Evolutionary conservation across 2,329 filamentous ascomycete genomes (phyloP).

Genomic region (Penicillium sp.): DNA sequence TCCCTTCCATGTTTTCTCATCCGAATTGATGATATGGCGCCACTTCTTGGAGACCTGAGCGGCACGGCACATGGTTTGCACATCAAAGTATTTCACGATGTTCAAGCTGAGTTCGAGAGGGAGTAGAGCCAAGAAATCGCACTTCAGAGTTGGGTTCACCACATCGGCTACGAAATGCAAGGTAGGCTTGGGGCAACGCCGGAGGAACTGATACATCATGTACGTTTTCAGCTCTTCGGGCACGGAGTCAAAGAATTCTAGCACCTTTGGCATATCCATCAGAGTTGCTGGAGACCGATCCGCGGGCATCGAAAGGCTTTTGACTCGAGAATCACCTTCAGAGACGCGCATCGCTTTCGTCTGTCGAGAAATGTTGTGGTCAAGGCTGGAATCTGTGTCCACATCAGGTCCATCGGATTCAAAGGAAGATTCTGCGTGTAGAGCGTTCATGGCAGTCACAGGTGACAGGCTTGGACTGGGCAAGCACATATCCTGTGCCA

Average conservation of each 20-base stretch:
- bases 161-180: conserved; percentile 86
- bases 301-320: conserved; percentile 23
- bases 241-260: conserved; percentile 89
- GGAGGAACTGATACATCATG: conserved; percentile 94
- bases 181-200: conserved; percentile 83
- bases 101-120: conserved; percentile 87
- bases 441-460: conserved; percentile 73
- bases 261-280: conserved; percentile 81
- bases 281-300: conserved; percentile 50
- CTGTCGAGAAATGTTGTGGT: conserved; percentile 38
- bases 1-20: conserved; percentile 95
- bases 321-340: conserved; percentile 17
- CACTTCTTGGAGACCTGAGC: conserved; percentile 94
- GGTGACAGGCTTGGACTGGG: conserved; percentile 95
- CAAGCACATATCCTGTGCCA: conserved; percentile 84
- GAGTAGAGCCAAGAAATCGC: conserved; percentile 84
- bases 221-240: conserved; percentile 91
- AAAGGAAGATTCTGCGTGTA: conserved; percentile 48
- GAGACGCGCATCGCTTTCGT: conserved; percentile 25
- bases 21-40: conserved; percentile 86
- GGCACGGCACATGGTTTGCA: conserved; percentile 82
- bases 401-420: conserved; percentile 46
- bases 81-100: conserved; percentile 83
- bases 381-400: conserved; percentile 50
- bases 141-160: conserved; percentile 92